phyloP scores from a whole-genome alignment of 2,329 filamentous ascomycete species.

The Penicillium sp. region DNA sequence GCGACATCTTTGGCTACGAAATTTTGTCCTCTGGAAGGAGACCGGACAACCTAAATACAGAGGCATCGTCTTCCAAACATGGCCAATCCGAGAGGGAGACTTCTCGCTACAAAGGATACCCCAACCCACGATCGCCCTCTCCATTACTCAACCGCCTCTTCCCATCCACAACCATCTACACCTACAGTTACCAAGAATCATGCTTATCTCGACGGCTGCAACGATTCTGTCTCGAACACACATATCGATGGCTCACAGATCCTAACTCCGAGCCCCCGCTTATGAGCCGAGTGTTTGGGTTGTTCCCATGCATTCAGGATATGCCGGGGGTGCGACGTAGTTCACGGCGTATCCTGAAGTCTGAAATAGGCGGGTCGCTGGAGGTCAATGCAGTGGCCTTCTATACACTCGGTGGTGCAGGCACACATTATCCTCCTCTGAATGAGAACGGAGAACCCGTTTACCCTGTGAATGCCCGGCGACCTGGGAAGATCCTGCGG shows the following conservation, averaged over 20 bases:
- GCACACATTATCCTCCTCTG: constrained; percentile 62
- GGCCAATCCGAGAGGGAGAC: not conserved
- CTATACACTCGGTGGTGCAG: constrained; percentile 62
- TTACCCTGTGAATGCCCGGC: constrained; percentile 35
- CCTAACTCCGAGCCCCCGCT: constrained; percentile 18
- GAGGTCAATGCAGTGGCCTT: constrained; percentile 26
- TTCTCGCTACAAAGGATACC: not conserved
- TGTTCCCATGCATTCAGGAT: constrained; percentile 29
- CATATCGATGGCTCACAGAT: constrained; percentile 57
- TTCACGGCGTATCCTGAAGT: constrained; percentile 18
- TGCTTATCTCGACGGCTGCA: constrained; percentile 74
- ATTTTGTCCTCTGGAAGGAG: constrained; percentile 1
- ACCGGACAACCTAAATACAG: not conserved
- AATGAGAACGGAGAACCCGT: constrained; percentile 41
- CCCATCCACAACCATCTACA: constrained; percentile 37
- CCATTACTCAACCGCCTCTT: constrained; percentile 27
- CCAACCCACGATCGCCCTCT: constrained; percentile 18
- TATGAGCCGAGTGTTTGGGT: constrained; percentile 28
- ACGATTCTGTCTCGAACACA: constrained; percentile 65
- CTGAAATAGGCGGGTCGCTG: constrained; percentile 24
- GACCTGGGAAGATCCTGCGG: constrained; percentile 27
- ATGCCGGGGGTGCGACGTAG: constrained; percentile 21
- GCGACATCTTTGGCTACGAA: constrained; percentile 20
- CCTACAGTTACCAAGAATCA: constrained; percentile 66
- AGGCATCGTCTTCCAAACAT: not conserved